phyloP scores from a whole-genome alignment of 73 alveolate species.

The Paramecium tetraurelia region DNA sequence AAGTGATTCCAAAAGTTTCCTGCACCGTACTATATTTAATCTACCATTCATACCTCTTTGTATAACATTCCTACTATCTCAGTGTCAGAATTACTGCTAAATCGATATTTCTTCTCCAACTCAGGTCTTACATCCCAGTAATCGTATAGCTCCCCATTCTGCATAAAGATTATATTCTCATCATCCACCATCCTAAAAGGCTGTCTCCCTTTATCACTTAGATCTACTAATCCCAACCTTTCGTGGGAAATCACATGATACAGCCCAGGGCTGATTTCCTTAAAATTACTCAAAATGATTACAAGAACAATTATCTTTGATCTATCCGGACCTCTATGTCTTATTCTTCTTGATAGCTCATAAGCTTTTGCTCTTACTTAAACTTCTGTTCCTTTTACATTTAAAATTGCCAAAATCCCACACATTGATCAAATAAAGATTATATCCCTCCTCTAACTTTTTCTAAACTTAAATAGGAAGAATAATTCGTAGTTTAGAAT shows the following conservation, averaged over 20 bases:
- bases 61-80: constrained; percentile 55
- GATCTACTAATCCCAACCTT: constrained; percentile 61
- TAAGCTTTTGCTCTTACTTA: constrained; percentile 47
- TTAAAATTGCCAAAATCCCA: constrained; percentile 58
- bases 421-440: constrained; percentile 5
- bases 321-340: constrained; percentile 65
- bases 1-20: constrained; percentile 56
- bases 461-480: not conserved
- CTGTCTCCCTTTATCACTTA: constrained; percentile 60
- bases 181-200: constrained; percentile 50
- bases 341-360: constrained; percentile 48
- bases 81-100: constrained; percentile 62
- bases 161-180: constrained; percentile 29
- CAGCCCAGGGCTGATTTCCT: constrained; percentile 17
- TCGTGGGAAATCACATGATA: constrained; percentile 61
- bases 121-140: constrained; percentile 50
- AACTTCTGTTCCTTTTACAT: constrained; percentile 36
- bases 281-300: not conserved
- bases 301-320: constrained; percentile 21
- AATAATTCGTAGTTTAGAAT: not conserved
- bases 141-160: constrained; percentile 68
- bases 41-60: constrained; percentile 35
- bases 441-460: not conserved
- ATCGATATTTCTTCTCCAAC: constrained; percentile 50
- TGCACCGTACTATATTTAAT: constrained; percentile 53